Base-by-base conservation (phyloP, 306 rosid genomes). In the Dalbergia oliveri region DNA sequence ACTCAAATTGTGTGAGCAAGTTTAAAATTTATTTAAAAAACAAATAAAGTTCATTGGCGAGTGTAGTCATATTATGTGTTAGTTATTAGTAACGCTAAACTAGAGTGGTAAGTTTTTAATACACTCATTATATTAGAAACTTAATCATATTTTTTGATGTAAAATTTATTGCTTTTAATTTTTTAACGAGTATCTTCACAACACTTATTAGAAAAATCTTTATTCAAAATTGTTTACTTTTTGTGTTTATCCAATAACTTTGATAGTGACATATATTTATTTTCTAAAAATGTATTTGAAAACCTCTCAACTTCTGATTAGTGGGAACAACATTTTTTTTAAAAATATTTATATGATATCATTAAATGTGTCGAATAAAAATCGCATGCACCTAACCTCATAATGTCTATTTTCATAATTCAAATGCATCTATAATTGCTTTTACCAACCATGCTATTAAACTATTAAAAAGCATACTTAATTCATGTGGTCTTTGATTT, bases 381-480 rank as follows among this genome's bases (percentile, higher is more conserved):
- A 58, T 16, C 16, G 18, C 21, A 15, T 6, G 21, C 72, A 80
- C 53, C 74, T 16, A 80, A 65, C 68, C 11, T 39, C 67, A 64
- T 53, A 51, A 53, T 73, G 26, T 23, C 14, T 79, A 71, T 15
- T 50, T 39, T 13, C 72, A 49, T 26, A 72, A 53, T 64, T 64
- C 74, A 72, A 73, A 80, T 80, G 41, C 59, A 54, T 65, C 19
- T 64, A 72, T 80, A 51, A 80, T 72, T 72, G 73, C 51, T 80
- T 72, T 64, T 31, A 15, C 37, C 59, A 51, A 75, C 34, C 74
- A 33, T 69, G 23, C 60, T 68, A 68, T 77, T 41, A 41, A 37
- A 4, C 0, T 4, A 77, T 66, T 26, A 23, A 41, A 67, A 33
- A 16, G 14, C 4, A 47, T 49, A 16, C 0, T 70, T 35, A 62